phyloP scores from a whole-genome alignment of 2,329 filamentous ascomycete species.

The Pseudogymnoascus verrucosus region DNA sequence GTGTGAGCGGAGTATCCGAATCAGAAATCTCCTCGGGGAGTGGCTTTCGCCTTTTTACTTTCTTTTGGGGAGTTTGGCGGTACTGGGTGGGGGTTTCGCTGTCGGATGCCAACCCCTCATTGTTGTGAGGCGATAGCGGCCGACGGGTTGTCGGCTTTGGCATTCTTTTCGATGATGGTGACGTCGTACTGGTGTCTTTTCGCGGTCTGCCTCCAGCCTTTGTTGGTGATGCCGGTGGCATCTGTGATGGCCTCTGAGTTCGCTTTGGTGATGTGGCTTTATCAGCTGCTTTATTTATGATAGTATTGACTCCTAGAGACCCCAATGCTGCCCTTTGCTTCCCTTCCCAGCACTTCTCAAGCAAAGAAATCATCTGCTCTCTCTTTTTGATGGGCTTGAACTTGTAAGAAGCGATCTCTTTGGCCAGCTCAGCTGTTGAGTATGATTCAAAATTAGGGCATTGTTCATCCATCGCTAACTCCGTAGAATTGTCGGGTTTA shows the following conservation, averaged over 20 bases:
- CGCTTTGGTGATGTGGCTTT: constrained; percentile 11
- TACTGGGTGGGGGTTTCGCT: constrained; percentile 18
- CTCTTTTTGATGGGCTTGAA: constrained; percentile 67
- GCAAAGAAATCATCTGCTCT: constrained; percentile 59
- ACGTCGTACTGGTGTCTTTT: constrained; percentile 25
- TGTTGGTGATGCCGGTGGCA: constrained; percentile 29
- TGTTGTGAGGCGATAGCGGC: constrained; percentile 9
- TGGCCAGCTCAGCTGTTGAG: constrained; percentile 54
- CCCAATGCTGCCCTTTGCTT: constrained; percentile 34
- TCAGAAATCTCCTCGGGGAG: constrained; percentile 43
- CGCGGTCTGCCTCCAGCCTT: constrained; percentile 35
- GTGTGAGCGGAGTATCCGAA: constrained; percentile 31
- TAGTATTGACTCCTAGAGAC: constrained; percentile 20
- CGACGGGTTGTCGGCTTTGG: constrained; percentile 10
- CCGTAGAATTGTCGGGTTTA: neutral
- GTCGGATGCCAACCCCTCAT: constrained; percentile 18
- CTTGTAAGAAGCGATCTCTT: constrained; percentile 55
- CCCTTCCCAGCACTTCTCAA: constrained; percentile 64
- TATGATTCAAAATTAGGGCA: constrained; percentile 52
- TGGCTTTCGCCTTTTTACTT: constrained; percentile 17
- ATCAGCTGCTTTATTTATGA: neutral
- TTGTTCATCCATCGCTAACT: constrained; percentile 9
- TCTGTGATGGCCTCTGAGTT: constrained; percentile 20
- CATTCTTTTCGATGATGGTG: neutral
- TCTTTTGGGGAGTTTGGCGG: constrained; percentile 25